A percentile compares a stretch with the other conserved stretches of the same genome.
Conservation (phyloP, 371 early-diverging fungal genomes). For the Capniomyces stellatus region DNA sequence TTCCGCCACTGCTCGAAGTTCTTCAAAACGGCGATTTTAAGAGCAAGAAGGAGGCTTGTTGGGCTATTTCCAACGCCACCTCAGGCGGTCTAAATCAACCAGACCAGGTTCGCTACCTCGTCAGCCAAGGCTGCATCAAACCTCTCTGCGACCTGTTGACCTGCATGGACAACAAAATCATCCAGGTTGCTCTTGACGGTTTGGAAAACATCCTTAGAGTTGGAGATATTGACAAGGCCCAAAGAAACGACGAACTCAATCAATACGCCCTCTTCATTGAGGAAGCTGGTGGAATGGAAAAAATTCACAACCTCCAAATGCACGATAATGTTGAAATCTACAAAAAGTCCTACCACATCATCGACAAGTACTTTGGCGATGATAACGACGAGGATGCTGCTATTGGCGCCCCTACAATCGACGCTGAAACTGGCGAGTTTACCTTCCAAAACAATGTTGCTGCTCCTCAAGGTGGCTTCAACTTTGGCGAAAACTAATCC, state of each 20-base stretch:
- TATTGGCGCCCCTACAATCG: constrained; percentile 42
- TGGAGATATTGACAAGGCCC: constrained; percentile 56
- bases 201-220: constrained; percentile 94
- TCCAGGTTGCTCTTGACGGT: constrained; percentile 91
- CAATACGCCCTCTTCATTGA: constrained; percentile 71
- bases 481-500: constrained; percentile 28
- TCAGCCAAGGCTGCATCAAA: constrained; percentile 77
- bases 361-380: constrained; percentile 84
- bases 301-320: constrained; percentile 72
- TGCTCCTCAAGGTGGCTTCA: constrained; percentile 54
- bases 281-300: constrained; percentile 81
- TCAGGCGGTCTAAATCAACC: constrained; percentile 78
- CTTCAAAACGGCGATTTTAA: constrained; percentile 84
- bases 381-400: constrained; percentile 63
- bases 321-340: constrained; percentile 89
- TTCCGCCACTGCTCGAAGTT: constrained; percentile 81
- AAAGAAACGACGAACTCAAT: constrained; percentile 32
- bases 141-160: constrained; percentile 86
- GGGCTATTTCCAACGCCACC: constrained; percentile 98
- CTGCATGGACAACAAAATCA: constrained; percentile 81
- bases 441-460: constrained; percentile 38
- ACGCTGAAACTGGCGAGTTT: constrained; percentile 45
- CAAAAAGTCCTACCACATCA: constrained; percentile 76
- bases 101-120: constrained; percentile 78
- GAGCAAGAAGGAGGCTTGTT: constrained; percentile 98